phyloP scores from a whole-genome alignment of 257 asterid species.

The Anisodus acutangulus region DNA sequence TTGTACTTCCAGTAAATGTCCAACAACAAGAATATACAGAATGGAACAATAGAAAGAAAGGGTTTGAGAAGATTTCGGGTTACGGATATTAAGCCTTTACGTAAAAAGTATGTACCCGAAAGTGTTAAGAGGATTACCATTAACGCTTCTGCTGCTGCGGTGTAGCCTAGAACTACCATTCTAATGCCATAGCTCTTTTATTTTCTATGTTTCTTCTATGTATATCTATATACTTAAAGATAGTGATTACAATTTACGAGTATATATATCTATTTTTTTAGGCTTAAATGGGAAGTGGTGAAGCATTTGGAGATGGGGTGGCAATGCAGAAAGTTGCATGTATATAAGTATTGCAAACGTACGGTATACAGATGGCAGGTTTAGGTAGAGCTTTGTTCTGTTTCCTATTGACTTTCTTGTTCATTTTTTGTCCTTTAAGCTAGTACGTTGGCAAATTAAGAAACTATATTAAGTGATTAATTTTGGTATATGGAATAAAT shows the following conservation, averaged over 20 bases:
- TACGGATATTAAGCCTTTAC: slow-evolving; percentile 49
- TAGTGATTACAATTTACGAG: not conserved
- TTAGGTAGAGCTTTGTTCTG: not conserved
- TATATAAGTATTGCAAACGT: not conserved
- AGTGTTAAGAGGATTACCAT: slow-evolving; percentile 55
- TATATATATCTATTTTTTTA: not conserved
- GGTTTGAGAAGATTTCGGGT: slow-evolving; percentile 50
- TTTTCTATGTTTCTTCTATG: not conserved
- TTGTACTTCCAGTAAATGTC: slow-evolving; percentile 73
- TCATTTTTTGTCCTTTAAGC: not conserved
- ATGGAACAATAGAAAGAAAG: slow-evolving; percentile 53
- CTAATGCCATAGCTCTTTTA: slow-evolving; percentile 46
- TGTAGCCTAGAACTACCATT: slow-evolving; percentile 60
- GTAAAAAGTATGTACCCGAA: slow-evolving; percentile 42
- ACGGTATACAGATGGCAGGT: not conserved
- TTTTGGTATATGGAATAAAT: too few relatives aligned
- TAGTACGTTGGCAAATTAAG: not conserved
- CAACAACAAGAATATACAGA: slow-evolving; percentile 47
- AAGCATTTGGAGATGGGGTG: not conserved
- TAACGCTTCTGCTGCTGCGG: slow-evolving; percentile 55
- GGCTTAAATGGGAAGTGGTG: not conserved
- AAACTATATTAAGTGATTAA: too few relatives aligned
- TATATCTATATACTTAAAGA: not conserved
- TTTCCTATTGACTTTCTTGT: not conserved
- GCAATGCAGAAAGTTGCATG: not conserved